Evolutionary conservation across 495 filamentous ascomycete genomes (phyloP), one percentile per base, ranked within the genome.

Genomic region (Aspergillus incahuasiensis): DNA sequence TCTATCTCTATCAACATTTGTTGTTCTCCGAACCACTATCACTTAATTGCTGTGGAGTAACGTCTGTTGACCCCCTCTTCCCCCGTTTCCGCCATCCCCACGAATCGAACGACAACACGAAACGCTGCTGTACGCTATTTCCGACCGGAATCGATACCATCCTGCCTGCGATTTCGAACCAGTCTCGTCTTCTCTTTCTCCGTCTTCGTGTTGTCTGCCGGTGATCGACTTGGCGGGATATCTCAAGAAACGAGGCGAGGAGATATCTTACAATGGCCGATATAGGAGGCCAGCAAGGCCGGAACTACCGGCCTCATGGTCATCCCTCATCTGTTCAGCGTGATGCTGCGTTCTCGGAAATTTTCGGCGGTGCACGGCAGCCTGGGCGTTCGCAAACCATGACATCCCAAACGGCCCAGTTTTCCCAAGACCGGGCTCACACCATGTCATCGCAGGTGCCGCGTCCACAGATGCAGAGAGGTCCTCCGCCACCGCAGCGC

Each of bases 291-390:
- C 88, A 89, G 69, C 87, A 89, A 69, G 81, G 85, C 76, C 78
- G 87, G 73, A 79, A 83, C 62, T 83, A 86, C 74, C 77, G 79
- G 65, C 80, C 82, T 57, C 87, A 89, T 70, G 86, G 84, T 57
- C 80, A 85, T 66, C 72, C 87, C 32, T 83, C 86, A 47, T 81
- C 82, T 66, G 79, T 81, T 63, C 89, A 95, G 72, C 85, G 94
- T 73, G 92, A 98, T 81, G 91, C 89, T 63, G 94, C 92, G 32
- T 98, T 95, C 72, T 89, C 88, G 52, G 90, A 91, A 73, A 99
- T 99, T 62, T 99, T 99, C 65, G 94, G 94, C 58, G 84, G 85
- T 64, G 82, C 88, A 47, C 90, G 89, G 45, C 90, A 88, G 35
- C 89, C 89, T 43, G 92, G 94, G 49, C 85, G 90, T 59, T 91